These are phyloP conservation scores for Notholithocarpus densiflorus DNA, from an alignment of 306 rosid species.

Conservation along the genomic window DNA sequence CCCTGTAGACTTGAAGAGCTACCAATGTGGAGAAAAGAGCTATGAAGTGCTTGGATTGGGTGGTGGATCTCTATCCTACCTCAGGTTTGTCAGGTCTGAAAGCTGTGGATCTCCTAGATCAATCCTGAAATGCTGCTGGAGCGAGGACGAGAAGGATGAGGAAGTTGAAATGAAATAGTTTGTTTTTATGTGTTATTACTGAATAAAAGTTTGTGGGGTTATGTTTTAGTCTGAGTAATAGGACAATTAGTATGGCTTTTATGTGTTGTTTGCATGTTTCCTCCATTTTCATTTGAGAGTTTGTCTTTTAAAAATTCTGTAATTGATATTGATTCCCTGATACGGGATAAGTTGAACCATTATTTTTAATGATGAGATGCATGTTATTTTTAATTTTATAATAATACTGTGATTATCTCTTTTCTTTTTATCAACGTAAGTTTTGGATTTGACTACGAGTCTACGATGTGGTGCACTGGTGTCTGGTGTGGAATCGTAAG, in stretches of 20 bases:
- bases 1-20: constrained; percentile 53
- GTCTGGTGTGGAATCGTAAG: no score
- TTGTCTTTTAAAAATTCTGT: not conserved
- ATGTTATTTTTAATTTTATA: not conserved
- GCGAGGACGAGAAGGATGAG: constrained; percentile 80
- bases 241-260: not conserved
- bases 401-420: not conserved
- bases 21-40: constrained; percentile 41
- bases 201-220: constrained; percentile 38
- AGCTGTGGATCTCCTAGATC: constrained; percentile 75
- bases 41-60: constrained; percentile 54
- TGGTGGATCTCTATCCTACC: constrained; percentile 54
- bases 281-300: not conserved
- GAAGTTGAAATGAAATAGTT: constrained; percentile 41
- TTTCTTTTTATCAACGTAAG: not conserved
- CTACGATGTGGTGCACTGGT: no score
- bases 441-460: no score
- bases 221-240: constrained; percentile 9
- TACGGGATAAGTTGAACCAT: not conserved
- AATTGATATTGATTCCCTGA: not conserved
- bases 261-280: not conserved
- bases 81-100: constrained; percentile 36
- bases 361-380: not conserved
- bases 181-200: not conserved
- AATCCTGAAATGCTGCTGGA: constrained; percentile 71